Percentiles rank a stretch among this genome's conserved stretches.
phyloP scores from a whole-genome alignment of 1,139 yeast genomes.

The Blastobotrys serpentis region DNA sequence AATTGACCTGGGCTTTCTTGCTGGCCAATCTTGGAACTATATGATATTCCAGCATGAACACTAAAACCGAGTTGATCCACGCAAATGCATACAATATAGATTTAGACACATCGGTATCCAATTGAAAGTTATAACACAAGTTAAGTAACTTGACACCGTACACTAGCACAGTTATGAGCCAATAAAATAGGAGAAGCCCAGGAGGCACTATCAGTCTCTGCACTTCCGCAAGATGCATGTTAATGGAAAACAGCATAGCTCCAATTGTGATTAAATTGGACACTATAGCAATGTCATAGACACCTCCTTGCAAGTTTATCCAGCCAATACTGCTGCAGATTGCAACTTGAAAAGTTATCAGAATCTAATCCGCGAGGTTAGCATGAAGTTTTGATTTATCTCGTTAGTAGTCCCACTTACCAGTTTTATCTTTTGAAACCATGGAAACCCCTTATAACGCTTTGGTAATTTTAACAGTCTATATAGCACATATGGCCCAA shows the following conservation, averaged over 20 bases:
- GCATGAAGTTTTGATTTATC: neutral
- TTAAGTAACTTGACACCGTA: slow-evolving; percentile 48
- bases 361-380: neutral
- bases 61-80: slow-evolving; percentile 14
- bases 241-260: slow-evolving; percentile 8
- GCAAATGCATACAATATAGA: slow-evolving; percentile 14
- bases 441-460: slow-evolving; percentile 34
- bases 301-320: slow-evolving; percentile 3
- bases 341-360: slow-evolving; percentile 6
- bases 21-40: slow-evolving; percentile 19
- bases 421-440: slow-evolving; percentile 43
- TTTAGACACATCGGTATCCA: slow-evolving; percentile 12
- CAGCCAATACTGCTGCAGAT: neutral
- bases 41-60: slow-evolving; percentile 20
- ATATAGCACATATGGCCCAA: slow-evolving; percentile 49
- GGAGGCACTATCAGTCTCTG: slow-evolving; percentile 61
- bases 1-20: slow-evolving; percentile 17
- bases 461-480: slow-evolving; percentile 24
- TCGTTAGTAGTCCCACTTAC: slow-evolving; percentile 29
- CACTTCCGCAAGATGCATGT: slow-evolving; percentile 69
- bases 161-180: slow-evolving; percentile 57
- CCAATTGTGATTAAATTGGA: slow-evolving; percentile 14
- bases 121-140: slow-evolving; percentile 16
- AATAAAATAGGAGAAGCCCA: slow-evolving; percentile 65
- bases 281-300: slow-evolving; percentile 27